phyloP scores from a whole-genome alignment of 2,329 filamentous ascomycete species.

The Curvularia verruculosa region DNA sequence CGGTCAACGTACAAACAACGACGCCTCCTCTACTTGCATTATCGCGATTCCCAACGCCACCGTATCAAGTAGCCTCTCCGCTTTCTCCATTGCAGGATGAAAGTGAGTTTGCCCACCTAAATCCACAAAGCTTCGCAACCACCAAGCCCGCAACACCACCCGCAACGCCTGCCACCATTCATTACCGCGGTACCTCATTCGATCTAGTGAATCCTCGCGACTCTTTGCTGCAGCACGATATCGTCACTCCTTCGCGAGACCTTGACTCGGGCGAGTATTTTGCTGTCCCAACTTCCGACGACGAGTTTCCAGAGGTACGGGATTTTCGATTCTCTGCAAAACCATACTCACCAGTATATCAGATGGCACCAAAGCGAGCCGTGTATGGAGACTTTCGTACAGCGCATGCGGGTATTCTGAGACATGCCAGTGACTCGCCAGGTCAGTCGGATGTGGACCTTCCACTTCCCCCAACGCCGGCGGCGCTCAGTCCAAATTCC shows the following conservation, averaged over 20 bases:
- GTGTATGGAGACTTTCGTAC: slow-evolving; percentile 40
- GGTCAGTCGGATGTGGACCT: slow-evolving; percentile 21
- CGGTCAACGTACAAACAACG: slow-evolving; percentile 24
- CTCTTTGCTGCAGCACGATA: slow-evolving; percentile 44
- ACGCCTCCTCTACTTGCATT: slow-evolving; percentile 39
- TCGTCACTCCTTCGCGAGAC: slow-evolving; percentile 47
- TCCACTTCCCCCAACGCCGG: slow-evolving; percentile 35
- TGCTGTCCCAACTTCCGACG: slow-evolving; percentile 31
- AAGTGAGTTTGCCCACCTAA: slow-evolving; percentile 26
- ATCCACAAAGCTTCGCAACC: slow-evolving; percentile 32
- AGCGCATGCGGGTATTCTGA: slow-evolving; percentile 40
- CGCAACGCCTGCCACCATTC: slow-evolving; percentile 46
- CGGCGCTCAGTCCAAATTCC: slow-evolving; percentile 35
- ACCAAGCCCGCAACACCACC: slow-evolving; percentile 44
- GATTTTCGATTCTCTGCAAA: background rate
- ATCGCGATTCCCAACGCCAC: slow-evolving; percentile 46
- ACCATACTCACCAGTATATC: background rate
- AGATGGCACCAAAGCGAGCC: slow-evolving; percentile 43
- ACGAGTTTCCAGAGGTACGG: slow-evolving; percentile 30
- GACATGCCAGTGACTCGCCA: slow-evolving; percentile 26
- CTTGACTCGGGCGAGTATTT: slow-evolving; percentile 44
- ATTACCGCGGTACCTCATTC: slow-evolving; percentile 50
- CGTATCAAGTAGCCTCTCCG: slow-evolving; percentile 27
- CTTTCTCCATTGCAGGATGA: slow-evolving; percentile 31
- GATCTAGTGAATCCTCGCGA: slow-evolving; percentile 49